Conservation (phyloP, 2,329 filamentous ascomycete species). For the Clonostachys rosea region DNA sequence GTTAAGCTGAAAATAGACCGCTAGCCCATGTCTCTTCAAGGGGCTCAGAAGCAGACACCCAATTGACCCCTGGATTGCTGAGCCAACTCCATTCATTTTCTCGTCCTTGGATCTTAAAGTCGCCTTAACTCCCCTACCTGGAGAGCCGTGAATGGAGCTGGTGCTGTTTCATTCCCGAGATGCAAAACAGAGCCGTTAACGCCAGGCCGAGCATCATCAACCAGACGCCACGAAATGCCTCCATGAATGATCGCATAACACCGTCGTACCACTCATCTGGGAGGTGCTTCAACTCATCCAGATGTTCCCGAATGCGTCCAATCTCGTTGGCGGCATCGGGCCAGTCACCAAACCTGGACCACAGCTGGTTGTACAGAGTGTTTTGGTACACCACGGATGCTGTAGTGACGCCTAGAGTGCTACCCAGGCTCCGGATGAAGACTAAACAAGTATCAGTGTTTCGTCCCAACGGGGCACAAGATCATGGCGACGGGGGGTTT, state of each 20-base stretch:
- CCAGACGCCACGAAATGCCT: conserved; percentile 74
- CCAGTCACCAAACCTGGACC: conserved; percentile 60
- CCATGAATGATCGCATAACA: conserved; percentile 70
- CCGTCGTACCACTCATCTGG: conserved; percentile 65
- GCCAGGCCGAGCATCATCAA: conserved; percentile 61
- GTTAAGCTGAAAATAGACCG: too few relatives aligned
- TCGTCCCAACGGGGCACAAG: too few relatives aligned
- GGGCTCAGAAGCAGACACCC: too few relatives aligned
- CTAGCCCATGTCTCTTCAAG: too few relatives aligned
- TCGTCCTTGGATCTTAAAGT: too few relatives aligned
- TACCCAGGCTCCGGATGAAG: conserved; percentile 38
- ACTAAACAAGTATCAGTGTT: conserved; percentile 15
- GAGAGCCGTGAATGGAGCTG: conserved; percentile 53
- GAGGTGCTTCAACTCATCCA: conserved; percentile 66
- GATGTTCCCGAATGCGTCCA: conserved; percentile 62
- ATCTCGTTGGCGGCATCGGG: conserved; percentile 67
- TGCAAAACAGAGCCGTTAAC: conserved; percentile 52
- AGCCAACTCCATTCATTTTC: too few relatives aligned
- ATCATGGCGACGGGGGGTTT: neutral
- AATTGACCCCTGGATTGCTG: too few relatives aligned
- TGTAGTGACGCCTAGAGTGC: conserved; percentile 43
- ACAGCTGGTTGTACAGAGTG: conserved; percentile 61
- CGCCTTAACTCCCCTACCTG: too few relatives aligned
- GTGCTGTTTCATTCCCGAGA: conserved; percentile 73
- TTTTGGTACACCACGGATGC: conserved; percentile 85